Conservation (phyloP, 768 basidiomycete species). For the Strobilomyces dryophilus region DNA sequence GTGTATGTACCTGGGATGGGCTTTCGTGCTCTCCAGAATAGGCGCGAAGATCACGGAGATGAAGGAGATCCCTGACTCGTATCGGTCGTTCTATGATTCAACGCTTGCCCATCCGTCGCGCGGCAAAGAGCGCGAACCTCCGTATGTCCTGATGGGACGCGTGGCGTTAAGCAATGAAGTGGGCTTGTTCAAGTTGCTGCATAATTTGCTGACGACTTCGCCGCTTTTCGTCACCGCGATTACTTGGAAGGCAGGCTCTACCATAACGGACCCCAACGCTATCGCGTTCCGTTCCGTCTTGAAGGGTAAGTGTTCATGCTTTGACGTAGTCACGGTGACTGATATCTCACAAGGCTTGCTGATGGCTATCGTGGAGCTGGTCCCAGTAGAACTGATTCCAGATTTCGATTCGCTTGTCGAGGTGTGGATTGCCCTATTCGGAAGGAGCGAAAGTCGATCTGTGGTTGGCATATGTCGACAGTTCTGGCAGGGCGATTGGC, state of each 20-base stretch:
- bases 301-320: slow-evolving; percentile 55
- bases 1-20: slow-evolving; percentile 78
- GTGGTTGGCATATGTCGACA: slow-evolving; percentile 70
- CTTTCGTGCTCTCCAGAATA: slow-evolving; percentile 73
- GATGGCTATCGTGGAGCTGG: slow-evolving; percentile 67
- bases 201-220: slow-evolving; percentile 58
- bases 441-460: slow-evolving; percentile 60
- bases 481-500: slow-evolving; percentile 81
- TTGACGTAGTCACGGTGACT: not conserved
- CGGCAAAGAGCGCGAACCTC: slow-evolving; percentile 56
- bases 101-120: slow-evolving; percentile 40
- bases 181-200: slow-evolving; percentile 56
- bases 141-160: slow-evolving; percentile 53
- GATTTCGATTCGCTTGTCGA: slow-evolving; percentile 69
- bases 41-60: slow-evolving; percentile 40
- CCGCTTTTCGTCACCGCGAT: slow-evolving; percentile 73
- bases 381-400: slow-evolving; percentile 72
- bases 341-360: slow-evolving; percentile 54
- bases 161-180: slow-evolving; percentile 54
- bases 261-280: slow-evolving; percentile 70
- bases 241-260: slow-evolving; percentile 66
- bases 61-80: slow-evolving; percentile 51
- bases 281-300: slow-evolving; percentile 77
- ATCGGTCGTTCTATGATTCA: slow-evolving; percentile 51
- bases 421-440: slow-evolving; percentile 77